phyloP scores from a whole-genome alignment of 1,284 basidiomycete genomes.

The Cryptococcus jaspeensis region DNA sequence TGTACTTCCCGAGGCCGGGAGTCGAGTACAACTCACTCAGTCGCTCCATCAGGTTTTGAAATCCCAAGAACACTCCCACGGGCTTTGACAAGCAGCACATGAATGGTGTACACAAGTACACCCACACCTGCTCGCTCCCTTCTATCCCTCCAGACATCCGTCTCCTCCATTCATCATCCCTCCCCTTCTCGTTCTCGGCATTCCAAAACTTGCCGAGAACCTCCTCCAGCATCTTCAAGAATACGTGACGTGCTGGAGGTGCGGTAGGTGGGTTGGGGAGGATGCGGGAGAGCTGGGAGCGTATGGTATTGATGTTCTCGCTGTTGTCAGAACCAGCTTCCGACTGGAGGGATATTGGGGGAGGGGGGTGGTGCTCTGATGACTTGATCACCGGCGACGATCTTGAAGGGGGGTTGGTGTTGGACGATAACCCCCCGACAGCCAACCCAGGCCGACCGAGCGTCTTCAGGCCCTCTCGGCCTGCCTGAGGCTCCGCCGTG shows the following conservation, averaged over 20 bases:
- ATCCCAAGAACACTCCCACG: conserved; percentile 40
- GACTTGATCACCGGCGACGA: not conserved
- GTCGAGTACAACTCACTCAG: conserved; percentile 30
- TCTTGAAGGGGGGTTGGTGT: not conserved
- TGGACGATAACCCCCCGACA: not conserved
- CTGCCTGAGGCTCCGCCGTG: conserved; percentile 31
- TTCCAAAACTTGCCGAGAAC: conserved; percentile 47
- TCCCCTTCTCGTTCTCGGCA: conserved; percentile 18
- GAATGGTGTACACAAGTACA: conserved; percentile 46
- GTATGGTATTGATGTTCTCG: conserved; percentile 17
- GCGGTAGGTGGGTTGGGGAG: conserved; percentile 40
- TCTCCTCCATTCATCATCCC: conserved; percentile 20
- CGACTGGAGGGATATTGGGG: not conserved
- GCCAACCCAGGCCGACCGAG: not conserved
- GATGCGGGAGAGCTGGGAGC: conserved; percentile 31
- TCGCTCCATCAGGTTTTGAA: conserved; percentile 40
- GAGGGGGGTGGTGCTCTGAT: not conserved
- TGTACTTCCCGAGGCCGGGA: not conserved
- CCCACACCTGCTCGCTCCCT: conserved; percentile 37
- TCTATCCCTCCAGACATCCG: conserved; percentile 10
- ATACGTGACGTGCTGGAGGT: conserved; percentile 38
- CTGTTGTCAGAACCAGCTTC: not conserved
- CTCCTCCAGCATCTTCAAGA: conserved; percentile 38
- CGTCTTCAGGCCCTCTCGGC: not conserved
- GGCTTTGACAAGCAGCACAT: conserved; percentile 41